Percentiles rank a stretch among this genome's conserved stretches.
Evolutionary conservation across 768 basidiomycete species (phyloP).

Genomic region (Pleurotus tuber-regium): DNA sequence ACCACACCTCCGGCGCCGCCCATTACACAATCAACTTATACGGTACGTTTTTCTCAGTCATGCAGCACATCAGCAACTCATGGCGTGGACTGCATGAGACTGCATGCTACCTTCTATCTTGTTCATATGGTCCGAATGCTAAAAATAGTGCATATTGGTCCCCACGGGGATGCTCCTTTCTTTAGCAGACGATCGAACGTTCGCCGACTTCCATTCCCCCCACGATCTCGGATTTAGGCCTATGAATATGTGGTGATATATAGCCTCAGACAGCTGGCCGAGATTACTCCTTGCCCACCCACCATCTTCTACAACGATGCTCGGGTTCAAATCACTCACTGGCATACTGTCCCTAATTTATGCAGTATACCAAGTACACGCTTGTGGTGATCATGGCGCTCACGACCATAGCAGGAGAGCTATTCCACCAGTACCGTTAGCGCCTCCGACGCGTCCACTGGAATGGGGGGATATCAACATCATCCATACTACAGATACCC

Average conservation of each 20-base stretch:
- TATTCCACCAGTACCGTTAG: conserved; percentile 38
- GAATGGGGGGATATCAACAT: conserved; percentile 91
- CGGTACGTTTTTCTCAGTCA: too few species aligned
- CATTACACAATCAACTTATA: too few species aligned
- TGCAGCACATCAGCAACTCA: too few species aligned
- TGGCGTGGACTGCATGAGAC: too few species aligned
- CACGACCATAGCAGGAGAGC: conserved; percentile 34
- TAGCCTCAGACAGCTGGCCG: neutral
- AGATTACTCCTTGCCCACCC: neutral
- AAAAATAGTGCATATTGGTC: too few species aligned
- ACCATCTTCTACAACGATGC: neutral
- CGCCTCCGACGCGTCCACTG: conserved; percentile 62
- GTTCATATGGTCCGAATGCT: too few species aligned
- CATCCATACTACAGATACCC: conserved; percentile 82
- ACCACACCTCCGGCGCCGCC: too few species aligned
- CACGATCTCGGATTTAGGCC: too few species aligned
- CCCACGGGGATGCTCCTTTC: too few species aligned
- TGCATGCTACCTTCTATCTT: too few species aligned
- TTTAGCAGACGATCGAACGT: too few species aligned
- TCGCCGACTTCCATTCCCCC: too few species aligned
- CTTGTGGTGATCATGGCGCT: conserved; percentile 23
- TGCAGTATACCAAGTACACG: conserved; percentile 5
- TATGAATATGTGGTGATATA: neutral
- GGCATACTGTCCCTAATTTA: neutral
- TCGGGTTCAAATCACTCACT: neutral